phyloP scores from a whole-genome alignment of 805 yeast genomes.

The Vanderwaltozyma verrucispora region DNA sequence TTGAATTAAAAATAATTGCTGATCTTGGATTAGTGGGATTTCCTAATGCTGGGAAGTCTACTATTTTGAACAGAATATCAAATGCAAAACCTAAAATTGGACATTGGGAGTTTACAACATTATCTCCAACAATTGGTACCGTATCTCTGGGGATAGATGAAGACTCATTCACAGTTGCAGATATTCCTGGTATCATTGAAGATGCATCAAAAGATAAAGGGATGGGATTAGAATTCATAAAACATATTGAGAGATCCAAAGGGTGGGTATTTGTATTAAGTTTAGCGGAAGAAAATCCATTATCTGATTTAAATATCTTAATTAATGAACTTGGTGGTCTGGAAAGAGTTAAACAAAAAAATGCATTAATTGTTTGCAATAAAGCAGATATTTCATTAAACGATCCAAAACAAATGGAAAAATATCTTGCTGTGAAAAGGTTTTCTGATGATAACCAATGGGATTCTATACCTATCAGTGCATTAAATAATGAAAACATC shows the following conservation, averaged over 20 bases:
- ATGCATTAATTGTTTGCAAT: slow-evolving; percentile 74
- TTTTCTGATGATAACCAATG: slow-evolving; percentile 40
- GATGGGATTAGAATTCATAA: slow-evolving; percentile 83
- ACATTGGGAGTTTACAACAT: slow-evolving; percentile 93
- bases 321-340: slow-evolving; percentile 60
- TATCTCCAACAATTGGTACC: slow-evolving; percentile 88
- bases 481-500: slow-evolving; percentile 59
- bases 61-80: slow-evolving; percentile 76
- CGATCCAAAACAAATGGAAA: slow-evolving; percentile 34
- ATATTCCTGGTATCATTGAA: slow-evolving; percentile 89
- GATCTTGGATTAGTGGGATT: slow-evolving; percentile 91
- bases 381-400: slow-evolving; percentile 65
- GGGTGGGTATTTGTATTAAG: slow-evolving; percentile 84
- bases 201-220: slow-evolving; percentile 85
- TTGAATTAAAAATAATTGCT: slow-evolving; percentile 82
- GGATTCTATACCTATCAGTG: slow-evolving; percentile 80
- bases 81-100: slow-evolving; percentile 87
- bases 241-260: slow-evolving; percentile 87
- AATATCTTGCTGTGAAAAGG: slow-evolving; percentile 35
- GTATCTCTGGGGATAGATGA: slow-evolving; percentile 54
- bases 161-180: slow-evolving; percentile 80
- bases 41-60: slow-evolving; percentile 96
- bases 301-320: slow-evolving; percentile 50
- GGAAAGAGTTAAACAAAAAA: slow-evolving; percentile 48
- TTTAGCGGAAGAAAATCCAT: slow-evolving; percentile 58